Percentiles rank a stretch among this genome's conserved stretches.
Conservation (phyloP, 371 early-diverging fungal genomes). For the Pancytospora epiphaga region DNA sequence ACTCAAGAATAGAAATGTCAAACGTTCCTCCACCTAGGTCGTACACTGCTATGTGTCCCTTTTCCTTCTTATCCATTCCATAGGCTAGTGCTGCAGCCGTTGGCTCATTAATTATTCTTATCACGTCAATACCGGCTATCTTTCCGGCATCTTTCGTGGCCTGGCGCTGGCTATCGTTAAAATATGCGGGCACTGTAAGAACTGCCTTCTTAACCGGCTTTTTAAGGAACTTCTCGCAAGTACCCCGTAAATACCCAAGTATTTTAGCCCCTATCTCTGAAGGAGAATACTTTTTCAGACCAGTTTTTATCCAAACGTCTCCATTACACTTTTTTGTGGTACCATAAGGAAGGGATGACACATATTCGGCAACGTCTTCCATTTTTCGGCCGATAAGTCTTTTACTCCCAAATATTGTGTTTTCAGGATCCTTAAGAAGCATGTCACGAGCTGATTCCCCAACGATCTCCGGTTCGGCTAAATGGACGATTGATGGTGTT, state of each 20-base stretch:
- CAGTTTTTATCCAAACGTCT: slow-evolving; percentile 89
- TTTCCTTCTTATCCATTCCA: slow-evolving; percentile 82
- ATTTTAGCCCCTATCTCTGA: slow-evolving; percentile 82
- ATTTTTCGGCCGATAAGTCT: slow-evolving; percentile 85
- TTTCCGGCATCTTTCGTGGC: slow-evolving; percentile 93
- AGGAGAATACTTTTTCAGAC: slow-evolving; percentile 80
- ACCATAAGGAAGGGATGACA: slow-evolving; percentile 74
- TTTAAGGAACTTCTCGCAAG: slow-evolving; percentile 75
- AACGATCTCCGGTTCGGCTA: slow-evolving; percentile 63
- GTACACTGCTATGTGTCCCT: slow-evolving; percentile 90
- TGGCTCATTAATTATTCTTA: slow-evolving; percentile 95
- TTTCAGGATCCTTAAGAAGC: slow-evolving; percentile 74
- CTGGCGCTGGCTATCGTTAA: slow-evolving; percentile 88
- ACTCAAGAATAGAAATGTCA: slow-evolving; percentile 92
- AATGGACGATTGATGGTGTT: slow-evolving; percentile 88
- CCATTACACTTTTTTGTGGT: slow-evolving; percentile 77
- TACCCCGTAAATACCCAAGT: slow-evolving; percentile 84
- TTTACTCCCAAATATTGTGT: slow-evolving; percentile 83
- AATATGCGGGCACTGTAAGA: slow-evolving; percentile 84
- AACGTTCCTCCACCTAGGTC: slow-evolving; percentile 99
- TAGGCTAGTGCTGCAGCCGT: slow-evolving; percentile 95
- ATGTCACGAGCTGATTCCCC: slow-evolving; percentile 88
- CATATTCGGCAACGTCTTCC: slow-evolving; percentile 72
- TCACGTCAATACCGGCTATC: slow-evolving; percentile 83
- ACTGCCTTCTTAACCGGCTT: slow-evolving; percentile 75